A percentile compares a stretch with the other conserved stretches of the same genome.
phyloP scores from a whole-genome alignment of 768 basidiomycete species.

The Naematelia aurantialba region DNA sequence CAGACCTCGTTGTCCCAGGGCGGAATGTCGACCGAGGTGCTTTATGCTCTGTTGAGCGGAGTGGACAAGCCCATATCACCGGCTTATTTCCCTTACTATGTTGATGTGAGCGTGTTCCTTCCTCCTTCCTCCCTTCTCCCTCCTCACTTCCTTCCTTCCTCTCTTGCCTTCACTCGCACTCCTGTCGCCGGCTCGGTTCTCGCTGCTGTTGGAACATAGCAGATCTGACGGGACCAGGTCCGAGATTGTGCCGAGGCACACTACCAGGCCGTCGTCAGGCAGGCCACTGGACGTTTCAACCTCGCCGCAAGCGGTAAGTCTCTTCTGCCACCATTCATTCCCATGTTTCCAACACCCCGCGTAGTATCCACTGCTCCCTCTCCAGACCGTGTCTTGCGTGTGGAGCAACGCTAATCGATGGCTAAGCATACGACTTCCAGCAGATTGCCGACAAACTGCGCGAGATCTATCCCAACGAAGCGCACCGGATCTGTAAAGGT shows the following conservation, averaged over 20 bases:
- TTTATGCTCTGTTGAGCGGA: constrained; percentile 14
- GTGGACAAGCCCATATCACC: constrained; percentile 10
- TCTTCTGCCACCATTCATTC: too few relatives aligned
- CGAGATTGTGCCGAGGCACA: constrained; percentile 36
- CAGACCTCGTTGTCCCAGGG: constrained; percentile 14
- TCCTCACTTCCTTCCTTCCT: not conserved
- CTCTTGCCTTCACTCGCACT: not conserved
- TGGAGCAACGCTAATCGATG: too few relatives aligned
- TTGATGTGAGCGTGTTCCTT: constrained; percentile 13
- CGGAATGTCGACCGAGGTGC: constrained; percentile 25
- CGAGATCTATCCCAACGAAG: constrained; percentile 24
- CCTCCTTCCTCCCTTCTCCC: not conserved
- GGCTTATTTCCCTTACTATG: constrained; percentile 19
- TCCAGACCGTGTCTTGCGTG: too few relatives aligned
- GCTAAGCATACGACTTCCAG: constrained; percentile 31
- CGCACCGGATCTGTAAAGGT: constrained; percentile 23
- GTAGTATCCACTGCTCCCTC: too few relatives aligned
- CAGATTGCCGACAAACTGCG: constrained; percentile 26
- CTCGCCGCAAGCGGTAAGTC: constrained; percentile 28
- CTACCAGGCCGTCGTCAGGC: constrained; percentile 23
- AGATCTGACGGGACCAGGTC: too few relatives aligned
- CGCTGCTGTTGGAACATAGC: too few relatives aligned
- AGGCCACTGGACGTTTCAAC: constrained; percentile 28
- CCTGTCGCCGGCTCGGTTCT: too few relatives aligned
- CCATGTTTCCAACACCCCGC: too few relatives aligned